A percentile compares a stretch with the other conserved stretches of the same genome.
Conservation (phyloP, 192 early-diverging fungal genomes). For the Endogone sp. region DNA sequence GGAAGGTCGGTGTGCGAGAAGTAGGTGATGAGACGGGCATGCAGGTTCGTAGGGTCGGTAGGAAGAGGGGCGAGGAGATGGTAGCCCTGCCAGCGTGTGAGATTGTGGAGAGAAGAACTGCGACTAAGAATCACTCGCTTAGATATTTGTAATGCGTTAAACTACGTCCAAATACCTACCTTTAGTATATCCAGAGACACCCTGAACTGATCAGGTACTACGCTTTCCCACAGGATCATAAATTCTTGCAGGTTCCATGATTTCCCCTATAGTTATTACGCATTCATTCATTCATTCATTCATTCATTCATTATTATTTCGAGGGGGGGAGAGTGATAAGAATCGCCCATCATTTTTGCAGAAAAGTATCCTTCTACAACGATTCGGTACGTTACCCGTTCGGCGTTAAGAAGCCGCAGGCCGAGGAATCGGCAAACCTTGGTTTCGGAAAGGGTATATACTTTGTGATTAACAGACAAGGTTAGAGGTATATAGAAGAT, state of each 20-base stretch:
- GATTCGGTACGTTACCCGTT: constrained; percentile 14
- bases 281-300: background rate
- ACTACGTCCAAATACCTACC: background rate
- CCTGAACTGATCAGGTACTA: background rate
- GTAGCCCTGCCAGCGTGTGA: background rate
- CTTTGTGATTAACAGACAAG: background rate
- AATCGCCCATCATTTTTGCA: no score
- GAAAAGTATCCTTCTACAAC: no score
- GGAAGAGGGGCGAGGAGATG: background rate
- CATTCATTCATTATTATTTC: no score
- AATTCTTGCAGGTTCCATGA: background rate
- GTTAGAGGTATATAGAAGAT: background rate
- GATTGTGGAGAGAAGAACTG: no score
- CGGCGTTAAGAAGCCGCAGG: constrained; percentile 7
- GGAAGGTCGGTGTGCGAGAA: constrained; percentile 35
- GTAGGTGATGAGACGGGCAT: constrained; percentile 20
- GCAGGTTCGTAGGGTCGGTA: background rate
- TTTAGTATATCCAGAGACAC: background rate
- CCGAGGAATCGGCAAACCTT: constrained; percentile 23
- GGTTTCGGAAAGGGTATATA: background rate
- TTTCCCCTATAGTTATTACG: background rate
- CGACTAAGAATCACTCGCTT: no score
- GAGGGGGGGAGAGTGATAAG: no score
- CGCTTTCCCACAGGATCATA: background rate
- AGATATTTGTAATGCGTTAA: no score